Evolutionary conservation across 495 filamentous ascomycete genomes (phyloP).

Genomic region (Daldinia concentrica): DNA sequence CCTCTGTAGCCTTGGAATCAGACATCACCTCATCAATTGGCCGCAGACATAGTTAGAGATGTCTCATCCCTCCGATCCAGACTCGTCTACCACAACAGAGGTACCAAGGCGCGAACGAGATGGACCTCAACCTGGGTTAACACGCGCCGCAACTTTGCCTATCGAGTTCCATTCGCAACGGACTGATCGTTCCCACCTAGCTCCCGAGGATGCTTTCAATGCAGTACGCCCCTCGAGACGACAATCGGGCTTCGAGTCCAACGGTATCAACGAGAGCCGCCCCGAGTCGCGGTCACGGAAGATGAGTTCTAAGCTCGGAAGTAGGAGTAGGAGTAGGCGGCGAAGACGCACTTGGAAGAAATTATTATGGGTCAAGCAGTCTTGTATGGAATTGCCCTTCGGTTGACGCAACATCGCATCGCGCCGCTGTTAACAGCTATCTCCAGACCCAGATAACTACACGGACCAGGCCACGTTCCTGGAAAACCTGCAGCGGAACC

Average conservation of each 20-base stretch:
- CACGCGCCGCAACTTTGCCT: slow-evolving; percentile 55
- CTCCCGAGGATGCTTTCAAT: slow-evolving; percentile 86
- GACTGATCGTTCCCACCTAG: slow-evolving; percentile 66
- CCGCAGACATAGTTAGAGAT: slow-evolving; percentile 9
- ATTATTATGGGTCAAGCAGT: slow-evolving; percentile 96
- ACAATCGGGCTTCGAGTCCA: slow-evolving; percentile 55
- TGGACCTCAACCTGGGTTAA: slow-evolving; percentile 40
- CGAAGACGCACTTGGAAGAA: slow-evolving; percentile 86
- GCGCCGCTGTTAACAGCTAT: slow-evolving; percentile 8
- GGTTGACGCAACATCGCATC: neutral
- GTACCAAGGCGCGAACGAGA: slow-evolving; percentile 10
- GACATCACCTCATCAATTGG: neutral
- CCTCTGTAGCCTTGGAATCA: slow-evolving; percentile 4
- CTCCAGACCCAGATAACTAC: slow-evolving; percentile 93
- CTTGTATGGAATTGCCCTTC: slow-evolving; percentile 65
- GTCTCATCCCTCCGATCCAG: slow-evolving; percentile 13
- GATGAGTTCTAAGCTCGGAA: slow-evolving; percentile 47
- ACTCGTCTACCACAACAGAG: slow-evolving; percentile 10
- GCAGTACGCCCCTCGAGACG: slow-evolving; percentile 65
- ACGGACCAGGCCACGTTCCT: slow-evolving; percentile 96
- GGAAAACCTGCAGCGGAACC: slow-evolving; percentile 94
- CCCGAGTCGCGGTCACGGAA: slow-evolving; percentile 59
- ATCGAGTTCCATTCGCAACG: slow-evolving; percentile 48
- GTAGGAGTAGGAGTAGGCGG: slow-evolving; percentile 66
- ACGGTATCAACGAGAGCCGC: slow-evolving; percentile 44